These are phyloP conservation scores for Lichtheimia ramosa DNA, from an alignment of 371 early-diverging fungal genomes.

Conservation along the genomic window DNA sequence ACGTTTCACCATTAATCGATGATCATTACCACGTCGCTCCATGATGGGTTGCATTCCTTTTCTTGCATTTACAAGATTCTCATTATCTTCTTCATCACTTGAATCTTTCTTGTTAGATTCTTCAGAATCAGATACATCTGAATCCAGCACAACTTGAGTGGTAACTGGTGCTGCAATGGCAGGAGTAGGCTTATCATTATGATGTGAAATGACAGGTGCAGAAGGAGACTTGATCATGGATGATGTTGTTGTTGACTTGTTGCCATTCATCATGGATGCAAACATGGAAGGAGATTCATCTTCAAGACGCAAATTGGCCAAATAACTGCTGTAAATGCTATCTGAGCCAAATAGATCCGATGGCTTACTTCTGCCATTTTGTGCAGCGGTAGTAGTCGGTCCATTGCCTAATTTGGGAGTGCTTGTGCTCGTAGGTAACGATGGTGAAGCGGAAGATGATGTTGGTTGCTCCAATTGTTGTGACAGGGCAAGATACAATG, in stretches of 20 bases:
- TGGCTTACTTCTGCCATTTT: slow-evolving; percentile 5
- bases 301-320: neutral
- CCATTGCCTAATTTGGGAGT: slow-evolving; percentile 6
- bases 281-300: slow-evolving; percentile 27
- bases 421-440: slow-evolving; percentile 4
- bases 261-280: slow-evolving; percentile 20
- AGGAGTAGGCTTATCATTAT: neutral
- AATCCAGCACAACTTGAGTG: slow-evolving; percentile 35
- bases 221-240: slow-evolving; percentile 1
- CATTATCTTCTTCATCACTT: slow-evolving; percentile 14
- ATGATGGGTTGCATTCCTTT: slow-evolving; percentile 41
- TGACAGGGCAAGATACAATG: slow-evolving; percentile 40
- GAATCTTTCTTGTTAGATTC: slow-evolving; percentile 21
- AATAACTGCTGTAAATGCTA: slow-evolving; percentile 41
- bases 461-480: slow-evolving; percentile 23
- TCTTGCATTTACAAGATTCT: neutral
- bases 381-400: slow-evolving; percentile 7
- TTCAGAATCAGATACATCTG: slow-evolving; percentile 43
- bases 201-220: neutral
- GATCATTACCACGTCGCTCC: slow-evolving; percentile 39
- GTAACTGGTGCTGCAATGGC: slow-evolving; percentile 8
- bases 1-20: slow-evolving; percentile 34
- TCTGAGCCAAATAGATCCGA: slow-evolving; percentile 23
- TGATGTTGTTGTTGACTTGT: neutral
- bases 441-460: neutral